These are phyloP conservation scores for Heliamphora pulchella DNA, from an alignment of 179 eudicot species.

Conservation along the genomic window DNA sequence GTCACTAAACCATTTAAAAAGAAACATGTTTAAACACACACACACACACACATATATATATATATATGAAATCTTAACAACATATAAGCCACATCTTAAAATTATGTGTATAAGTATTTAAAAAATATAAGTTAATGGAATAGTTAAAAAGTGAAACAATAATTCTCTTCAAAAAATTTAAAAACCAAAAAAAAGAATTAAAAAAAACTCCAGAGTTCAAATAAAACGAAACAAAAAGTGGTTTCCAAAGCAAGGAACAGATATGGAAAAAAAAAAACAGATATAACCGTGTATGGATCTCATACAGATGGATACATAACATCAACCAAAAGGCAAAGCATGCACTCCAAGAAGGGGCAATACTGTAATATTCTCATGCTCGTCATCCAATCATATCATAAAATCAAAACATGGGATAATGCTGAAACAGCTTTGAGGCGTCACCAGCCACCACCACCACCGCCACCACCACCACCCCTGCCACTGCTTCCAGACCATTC, in stretches of 20 bases:
- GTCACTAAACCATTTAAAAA: too few relatives aligned
- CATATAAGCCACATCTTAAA: too few relatives aligned
- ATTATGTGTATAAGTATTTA: too few relatives aligned
- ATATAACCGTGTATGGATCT: too few relatives aligned
- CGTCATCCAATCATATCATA: not conserved
- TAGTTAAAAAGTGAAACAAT: too few relatives aligned
- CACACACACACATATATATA: too few relatives aligned
- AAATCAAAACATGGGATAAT: not conserved
- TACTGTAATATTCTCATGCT: not conserved
- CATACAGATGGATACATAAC: not conserved
- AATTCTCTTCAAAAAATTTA: too few relatives aligned
- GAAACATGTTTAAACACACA: too few relatives aligned
- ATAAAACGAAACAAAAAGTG: not conserved
- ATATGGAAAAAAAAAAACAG: not conserved
- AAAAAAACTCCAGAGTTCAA: too few relatives aligned
- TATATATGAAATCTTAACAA: too few relatives aligned
- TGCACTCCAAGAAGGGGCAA: not conserved
- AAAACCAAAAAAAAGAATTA: too few relatives aligned
- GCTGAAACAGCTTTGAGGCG: not conserved
- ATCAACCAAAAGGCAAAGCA: not conserved
- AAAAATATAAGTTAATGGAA: too few relatives aligned
- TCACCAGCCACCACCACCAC: not conserved
- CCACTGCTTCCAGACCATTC: conserved; percentile 14
- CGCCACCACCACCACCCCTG: not conserved
- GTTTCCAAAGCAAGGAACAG: not conserved